Conservation (phyloP, 106 monocot species). For the Allium cepa region DNA sequence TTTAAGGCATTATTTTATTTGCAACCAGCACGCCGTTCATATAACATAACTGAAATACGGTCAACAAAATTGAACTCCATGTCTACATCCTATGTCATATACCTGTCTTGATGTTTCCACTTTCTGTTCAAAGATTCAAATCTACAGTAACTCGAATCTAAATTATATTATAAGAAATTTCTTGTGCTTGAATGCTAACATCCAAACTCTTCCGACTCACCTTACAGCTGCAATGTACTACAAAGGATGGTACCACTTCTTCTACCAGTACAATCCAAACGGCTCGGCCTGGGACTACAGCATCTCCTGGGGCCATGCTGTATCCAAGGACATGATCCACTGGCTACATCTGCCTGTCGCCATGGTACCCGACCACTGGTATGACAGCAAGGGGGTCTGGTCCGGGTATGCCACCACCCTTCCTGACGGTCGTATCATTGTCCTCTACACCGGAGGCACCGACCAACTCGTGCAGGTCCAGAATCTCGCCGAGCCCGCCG, state of each 20-base stretch:
- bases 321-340: slow-evolving; percentile 44
- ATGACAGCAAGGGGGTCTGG: slow-evolving; percentile 37
- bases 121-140: no score
- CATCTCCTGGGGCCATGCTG: slow-evolving; percentile 66
- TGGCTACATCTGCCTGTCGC: slow-evolving; percentile 67
- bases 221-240: slow-evolving; percentile 41
- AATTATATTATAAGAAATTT: no score
- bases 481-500: slow-evolving; percentile 37
- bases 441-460: slow-evolving; percentile 33
- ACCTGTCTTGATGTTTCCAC: no score
- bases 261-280: slow-evolving; percentile 64
- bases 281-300: slow-evolving; percentile 38
- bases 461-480: slow-evolving; percentile 31
- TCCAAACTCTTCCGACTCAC: no score
- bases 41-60: no score
- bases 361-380: slow-evolving; percentile 39
- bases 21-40: no score
- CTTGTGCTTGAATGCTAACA: no score
- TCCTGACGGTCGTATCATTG: slow-evolving; percentile 15
- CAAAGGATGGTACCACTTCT: slow-evolving; percentile 75
- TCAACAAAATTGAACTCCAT: no score
- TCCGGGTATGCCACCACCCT: slow-evolving; percentile 40
- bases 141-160: no score
- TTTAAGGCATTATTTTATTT: no score
- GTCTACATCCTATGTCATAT: no score